phyloP scores from a whole-genome alignment of 495 filamentous ascomycete genomes.

The Endocarpon pusillum region DNA sequence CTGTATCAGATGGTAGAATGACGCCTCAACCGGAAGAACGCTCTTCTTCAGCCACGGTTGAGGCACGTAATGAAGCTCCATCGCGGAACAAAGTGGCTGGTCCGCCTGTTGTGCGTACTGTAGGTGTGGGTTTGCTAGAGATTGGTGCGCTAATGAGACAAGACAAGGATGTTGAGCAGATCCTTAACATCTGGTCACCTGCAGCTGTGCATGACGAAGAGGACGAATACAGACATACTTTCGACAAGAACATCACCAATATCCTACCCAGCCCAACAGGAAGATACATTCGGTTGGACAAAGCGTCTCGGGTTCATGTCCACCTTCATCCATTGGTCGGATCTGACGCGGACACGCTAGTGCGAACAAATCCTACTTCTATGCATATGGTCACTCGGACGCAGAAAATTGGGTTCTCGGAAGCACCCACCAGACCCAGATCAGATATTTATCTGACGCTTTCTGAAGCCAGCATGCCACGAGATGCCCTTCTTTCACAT shows the following conservation, averaged over 20 bases:
- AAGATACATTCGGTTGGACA: constrained; percentile 51
- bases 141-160: constrained; percentile 63
- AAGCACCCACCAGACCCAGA: constrained; percentile 68
- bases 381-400: constrained; percentile 67
- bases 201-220: constrained; percentile 36
- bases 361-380: constrained; percentile 74
- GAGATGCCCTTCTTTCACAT: constrained; percentile 63
- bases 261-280: constrained; percentile 55
- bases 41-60: constrained; percentile 25
- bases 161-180: constrained; percentile 56
- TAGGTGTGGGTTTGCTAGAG: constrained; percentile 71
- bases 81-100: constrained; percentile 22
- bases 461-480: constrained; percentile 52
- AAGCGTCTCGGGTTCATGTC: constrained; percentile 57
- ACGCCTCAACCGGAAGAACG: constrained; percentile 24
- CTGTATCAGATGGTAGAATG: constrained; percentile 18
- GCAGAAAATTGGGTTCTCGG: constrained; percentile 84
- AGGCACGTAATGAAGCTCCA: constrained; percentile 21
- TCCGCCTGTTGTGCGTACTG: constrained; percentile 38
- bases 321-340: constrained; percentile 58
- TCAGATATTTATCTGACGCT: constrained; percentile 92
- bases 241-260: constrained; percentile 58
- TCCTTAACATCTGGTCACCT: constrained; percentile 65
- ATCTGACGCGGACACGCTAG: constrained; percentile 59
- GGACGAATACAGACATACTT: constrained; percentile 40